A percentile compares a stretch with the other conserved stretches of the same genome.
These are phyloP conservation scores for Picochlorum costavermella DNA, from an alignment of 139 green algal genomes.

Conservation along the genomic window DNA sequence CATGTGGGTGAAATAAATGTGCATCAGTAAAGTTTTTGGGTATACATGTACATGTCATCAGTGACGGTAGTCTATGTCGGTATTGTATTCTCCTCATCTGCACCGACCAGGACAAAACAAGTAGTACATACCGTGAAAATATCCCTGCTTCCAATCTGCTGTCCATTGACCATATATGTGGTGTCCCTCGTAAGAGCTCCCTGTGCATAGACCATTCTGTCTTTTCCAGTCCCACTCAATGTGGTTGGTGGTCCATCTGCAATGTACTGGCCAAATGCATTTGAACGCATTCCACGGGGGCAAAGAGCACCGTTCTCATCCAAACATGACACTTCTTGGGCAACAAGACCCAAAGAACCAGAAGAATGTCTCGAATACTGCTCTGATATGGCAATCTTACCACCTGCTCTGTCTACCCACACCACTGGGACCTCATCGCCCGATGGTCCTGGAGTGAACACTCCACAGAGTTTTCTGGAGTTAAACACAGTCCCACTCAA, in stretches of 20 bases:
- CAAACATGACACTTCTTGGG: slow-evolving; percentile 59
- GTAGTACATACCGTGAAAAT: slow-evolving; percentile 38
- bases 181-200: slow-evolving; percentile 63
- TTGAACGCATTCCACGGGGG: slow-evolving; percentile 21
- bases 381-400: slow-evolving; percentile 62
- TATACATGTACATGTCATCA: slow-evolving; percentile 13
- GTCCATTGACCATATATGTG: slow-evolving; percentile 65
- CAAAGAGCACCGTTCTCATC: slow-evolving; percentile 47
- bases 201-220: slow-evolving; percentile 60
- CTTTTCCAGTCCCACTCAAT: slow-evolving; percentile 62
- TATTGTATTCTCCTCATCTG: slow-evolving; percentile 4
- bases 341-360: slow-evolving; percentile 53
- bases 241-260: slow-evolving; percentile 80
- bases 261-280: slow-evolving; percentile 28
- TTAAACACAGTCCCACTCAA: slow-evolving; percentile 62
- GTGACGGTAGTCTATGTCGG: neutral
- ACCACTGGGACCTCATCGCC: slow-evolving; percentile 82
- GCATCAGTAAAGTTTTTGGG: slow-evolving; percentile 37
- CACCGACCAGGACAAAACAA: neutral
- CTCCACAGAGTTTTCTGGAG: slow-evolving; percentile 20
- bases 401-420: slow-evolving; percentile 84
- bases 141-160: slow-evolving; percentile 59
- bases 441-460: slow-evolving; percentile 30
- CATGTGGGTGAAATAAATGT: no score
- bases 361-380: slow-evolving; percentile 43